These are phyloP conservation scores for Aciculoconidium aculeatum DNA, from an alignment of 805 yeast species.

Conservation along the genomic window DNA sequence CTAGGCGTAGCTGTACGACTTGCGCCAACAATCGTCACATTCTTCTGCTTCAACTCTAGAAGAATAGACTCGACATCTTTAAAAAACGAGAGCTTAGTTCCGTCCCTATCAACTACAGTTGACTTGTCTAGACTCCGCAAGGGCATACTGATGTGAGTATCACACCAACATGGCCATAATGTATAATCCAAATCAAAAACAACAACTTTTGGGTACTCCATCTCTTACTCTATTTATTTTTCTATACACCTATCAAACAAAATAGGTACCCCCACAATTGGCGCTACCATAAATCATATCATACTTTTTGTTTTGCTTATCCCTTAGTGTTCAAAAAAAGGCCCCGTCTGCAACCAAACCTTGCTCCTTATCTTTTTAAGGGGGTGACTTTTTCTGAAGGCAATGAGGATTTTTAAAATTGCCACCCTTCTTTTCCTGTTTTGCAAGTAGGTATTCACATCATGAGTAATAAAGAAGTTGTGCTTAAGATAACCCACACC, in stretches of 20 bases:
- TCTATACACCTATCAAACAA: too few relatives aligned
- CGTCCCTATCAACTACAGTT: conserved; percentile 46
- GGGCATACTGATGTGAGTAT: conserved; percentile 62
- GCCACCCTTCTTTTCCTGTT: too few relatives aligned
- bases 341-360: too few relatives aligned
- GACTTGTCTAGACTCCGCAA: conserved; percentile 15
- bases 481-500: conserved; percentile 4
- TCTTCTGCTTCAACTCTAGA: conserved; percentile 40
- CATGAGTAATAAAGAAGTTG: conserved; percentile 4
- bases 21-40: conserved; percentile 59
- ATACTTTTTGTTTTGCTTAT: too few relatives aligned
- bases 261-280: too few relatives aligned
- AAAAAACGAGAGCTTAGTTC: conserved; percentile 53
- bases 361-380: too few relatives aligned
- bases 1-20: conserved; percentile 75
- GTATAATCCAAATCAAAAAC: conserved; percentile 77
- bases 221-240: too few relatives aligned
- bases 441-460: too few relatives aligned
- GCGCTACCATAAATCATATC: too few relatives aligned
- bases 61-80: conserved; percentile 65
- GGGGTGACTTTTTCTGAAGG: too few relatives aligned
- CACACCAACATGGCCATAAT: conserved; percentile 82
- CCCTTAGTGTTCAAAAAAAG: too few relatives aligned
- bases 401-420: too few relatives aligned
- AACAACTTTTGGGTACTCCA: conserved; percentile 38